These are phyloP conservation scores for Diphasiastrum complanatum DNA, from an alignment of 83 land plant species.

Conservation along the genomic window DNA sequence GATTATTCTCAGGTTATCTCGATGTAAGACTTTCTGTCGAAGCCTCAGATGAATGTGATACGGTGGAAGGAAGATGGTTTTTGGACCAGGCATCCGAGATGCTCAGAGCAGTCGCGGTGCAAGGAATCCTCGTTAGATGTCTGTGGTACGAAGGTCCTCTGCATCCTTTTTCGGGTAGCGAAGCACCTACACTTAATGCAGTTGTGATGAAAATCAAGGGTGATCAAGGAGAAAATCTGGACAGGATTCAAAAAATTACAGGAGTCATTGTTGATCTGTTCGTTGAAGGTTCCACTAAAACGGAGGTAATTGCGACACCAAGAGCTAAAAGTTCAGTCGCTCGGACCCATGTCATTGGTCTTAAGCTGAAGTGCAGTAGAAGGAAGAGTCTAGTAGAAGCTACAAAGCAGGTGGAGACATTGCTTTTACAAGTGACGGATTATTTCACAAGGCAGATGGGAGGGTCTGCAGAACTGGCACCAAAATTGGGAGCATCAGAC, in stretches of 20 bases:
- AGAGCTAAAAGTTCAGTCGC: neutral
- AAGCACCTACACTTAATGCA: constrained; percentile 26
- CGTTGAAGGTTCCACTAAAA: constrained; percentile 7
- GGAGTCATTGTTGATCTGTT: constrained; percentile 32
- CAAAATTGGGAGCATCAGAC: neutral
- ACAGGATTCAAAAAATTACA: constrained; percentile 32
- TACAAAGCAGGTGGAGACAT: constrained; percentile 22
- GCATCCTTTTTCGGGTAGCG: constrained; percentile 17
- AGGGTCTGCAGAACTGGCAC: neutral
- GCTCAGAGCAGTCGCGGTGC: constrained; percentile 16
- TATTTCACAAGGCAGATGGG: constrained; percentile 13
- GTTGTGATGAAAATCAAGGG: constrained; percentile 36
- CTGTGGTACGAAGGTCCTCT: constrained; percentile 36
- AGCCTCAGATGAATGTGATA: constrained; percentile 17
- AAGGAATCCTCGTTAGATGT: constrained; percentile 25
- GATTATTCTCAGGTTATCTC: constrained; percentile 24
- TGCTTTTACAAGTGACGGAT: constrained; percentile 21
- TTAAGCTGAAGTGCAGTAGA: constrained; percentile 27
- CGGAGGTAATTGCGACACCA: constrained; percentile 7
- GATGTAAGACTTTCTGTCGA: constrained; percentile 22
- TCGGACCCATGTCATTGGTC: constrained; percentile 19
- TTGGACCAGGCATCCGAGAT: constrained; percentile 25
- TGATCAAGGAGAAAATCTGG: constrained; percentile 33
- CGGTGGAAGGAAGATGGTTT: constrained; percentile 31
- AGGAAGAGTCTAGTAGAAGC: constrained; percentile 30